Percentiles rank a stretch among this genome's conserved stretches.
These are phyloP conservation scores for Termitomyces sp. DNA, from an alignment of 768 basidiomycete genomes.

Conservation along the genomic window DNA sequence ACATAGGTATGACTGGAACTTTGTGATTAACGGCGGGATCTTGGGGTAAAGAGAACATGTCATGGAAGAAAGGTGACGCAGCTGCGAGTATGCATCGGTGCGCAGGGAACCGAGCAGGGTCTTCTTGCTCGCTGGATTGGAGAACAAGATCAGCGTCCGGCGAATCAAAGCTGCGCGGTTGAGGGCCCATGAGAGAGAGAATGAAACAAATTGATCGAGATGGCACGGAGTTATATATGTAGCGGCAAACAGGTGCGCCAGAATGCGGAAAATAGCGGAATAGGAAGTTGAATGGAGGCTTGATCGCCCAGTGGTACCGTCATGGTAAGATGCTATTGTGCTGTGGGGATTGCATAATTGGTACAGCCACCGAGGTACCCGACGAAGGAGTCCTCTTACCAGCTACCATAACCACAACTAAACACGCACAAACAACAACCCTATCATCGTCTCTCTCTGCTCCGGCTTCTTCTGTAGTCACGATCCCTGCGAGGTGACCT, in stretches of 20 bases:
- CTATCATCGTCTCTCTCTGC: slow-evolving; percentile 13
- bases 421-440: slow-evolving; percentile 14
- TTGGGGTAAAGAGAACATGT: slow-evolving; percentile 69
- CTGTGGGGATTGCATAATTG: slow-evolving; percentile 4
- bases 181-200: slow-evolving; percentile 16
- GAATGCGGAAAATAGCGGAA: neutral
- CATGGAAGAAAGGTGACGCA: slow-evolving; percentile 65
- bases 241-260: slow-evolving; percentile 6
- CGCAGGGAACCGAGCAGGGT: slow-evolving; percentile 49
- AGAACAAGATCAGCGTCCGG: slow-evolving; percentile 53
- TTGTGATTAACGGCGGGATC: slow-evolving; percentile 13
- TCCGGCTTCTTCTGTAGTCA: slow-evolving; percentile 21
- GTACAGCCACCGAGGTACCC: neutral
- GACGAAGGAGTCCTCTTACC: neutral
- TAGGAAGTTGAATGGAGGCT: neutral
- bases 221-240: neutral
- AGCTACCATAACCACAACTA: neutral
- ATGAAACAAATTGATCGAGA: slow-evolving; percentile 4
- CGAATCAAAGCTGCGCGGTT: slow-evolving; percentile 39
- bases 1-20: slow-evolving; percentile 49
- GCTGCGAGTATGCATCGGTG: slow-evolving; percentile 60
- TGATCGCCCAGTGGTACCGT: neutral
- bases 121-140: slow-evolving; percentile 34
- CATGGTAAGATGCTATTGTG: neutral
- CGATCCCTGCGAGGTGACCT: slow-evolving; percentile 28